phyloP scores from a whole-genome alignment of 2,329 filamentous ascomycete species.

The Fusarium longipes region DNA sequence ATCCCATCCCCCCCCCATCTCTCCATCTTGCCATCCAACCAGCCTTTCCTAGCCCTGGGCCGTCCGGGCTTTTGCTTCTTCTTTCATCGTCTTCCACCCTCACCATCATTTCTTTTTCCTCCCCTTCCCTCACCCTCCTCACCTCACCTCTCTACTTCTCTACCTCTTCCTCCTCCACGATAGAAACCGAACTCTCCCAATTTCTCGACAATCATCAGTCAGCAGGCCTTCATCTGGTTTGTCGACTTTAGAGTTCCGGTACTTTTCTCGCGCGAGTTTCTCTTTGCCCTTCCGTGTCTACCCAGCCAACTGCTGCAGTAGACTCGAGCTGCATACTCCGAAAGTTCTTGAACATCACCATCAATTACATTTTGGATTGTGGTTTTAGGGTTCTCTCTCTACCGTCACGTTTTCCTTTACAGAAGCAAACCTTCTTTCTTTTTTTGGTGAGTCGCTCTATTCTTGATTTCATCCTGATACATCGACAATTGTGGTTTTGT shows the following conservation, averaged over 20 bases:
- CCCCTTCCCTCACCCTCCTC: slow-evolving; percentile 27
- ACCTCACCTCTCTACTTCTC: slow-evolving; percentile 35
- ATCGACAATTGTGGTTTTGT: neutral
- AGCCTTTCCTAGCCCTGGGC: slow-evolving; percentile 38
- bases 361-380: slow-evolving; percentile 33
- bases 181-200: slow-evolving; percentile 53
- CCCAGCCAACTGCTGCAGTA: slow-evolving; percentile 45
- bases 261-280: slow-evolving; percentile 49
- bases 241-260: slow-evolving; percentile 50
- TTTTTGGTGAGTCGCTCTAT: slow-evolving; percentile 38
- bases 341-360: slow-evolving; percentile 20
- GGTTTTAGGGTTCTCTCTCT: slow-evolving; percentile 30
- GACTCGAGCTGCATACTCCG: slow-evolving; percentile 38
- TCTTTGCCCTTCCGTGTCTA: slow-evolving; percentile 44
- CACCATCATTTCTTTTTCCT: slow-evolving; percentile 40
- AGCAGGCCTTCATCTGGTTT: slow-evolving; percentile 48
- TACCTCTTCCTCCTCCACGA: slow-evolving; percentile 46
- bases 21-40: slow-evolving; percentile 44
- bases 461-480: neutral
- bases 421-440: slow-evolving; percentile 34
- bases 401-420: slow-evolving; percentile 20
- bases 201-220: slow-evolving; percentile 50
- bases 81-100: slow-evolving; percentile 43
- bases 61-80: slow-evolving; percentile 28
- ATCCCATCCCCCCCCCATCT: too few relatives aligned